Evolutionary conservation across 441 rosid genomes (phyloP).

Genomic region (Omphalea diandra): DNA sequence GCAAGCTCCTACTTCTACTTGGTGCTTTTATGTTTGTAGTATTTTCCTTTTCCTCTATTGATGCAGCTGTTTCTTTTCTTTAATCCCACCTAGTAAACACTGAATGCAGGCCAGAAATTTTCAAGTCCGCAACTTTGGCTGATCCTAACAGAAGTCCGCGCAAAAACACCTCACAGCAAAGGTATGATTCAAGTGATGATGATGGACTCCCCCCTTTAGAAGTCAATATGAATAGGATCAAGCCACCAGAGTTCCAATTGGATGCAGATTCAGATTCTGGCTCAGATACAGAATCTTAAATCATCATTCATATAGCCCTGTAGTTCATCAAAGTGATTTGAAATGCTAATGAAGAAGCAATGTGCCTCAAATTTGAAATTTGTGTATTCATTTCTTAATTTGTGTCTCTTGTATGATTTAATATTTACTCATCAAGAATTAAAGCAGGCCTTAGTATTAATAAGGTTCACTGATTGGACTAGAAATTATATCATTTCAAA

Average conservation of each 20-base stretch:
- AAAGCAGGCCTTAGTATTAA: too few relatives aligned
- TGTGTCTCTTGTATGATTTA: too few relatives aligned
- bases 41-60: background rate
- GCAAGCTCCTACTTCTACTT: background rate
- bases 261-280: constrained; percentile 47
- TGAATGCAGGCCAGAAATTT: constrained; percentile 67
- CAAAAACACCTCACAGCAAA: constrained; percentile 24
- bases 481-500: too few relatives aligned
- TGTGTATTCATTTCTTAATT: too few relatives aligned
- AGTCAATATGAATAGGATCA: constrained; percentile 72
- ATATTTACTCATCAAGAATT: too few relatives aligned
- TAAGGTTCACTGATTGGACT: too few relatives aligned
- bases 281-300: constrained; percentile 46
- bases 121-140: constrained; percentile 42
- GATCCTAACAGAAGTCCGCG: constrained; percentile 34
- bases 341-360: background rate
- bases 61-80: too few relatives aligned
- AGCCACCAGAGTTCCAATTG: constrained; percentile 44
- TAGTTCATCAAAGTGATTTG: background rate
- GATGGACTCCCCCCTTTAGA: constrained; percentile 80
- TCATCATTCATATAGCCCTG: background rate
- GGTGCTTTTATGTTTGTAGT: background rate
- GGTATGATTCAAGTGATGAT: constrained; percentile 55
- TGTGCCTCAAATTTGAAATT: background rate
- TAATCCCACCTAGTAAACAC: background rate